Evolutionary conservation across 495 filamentous ascomycete species (phyloP).

Genomic region (Podospora bellae-mahoneyi): DNA sequence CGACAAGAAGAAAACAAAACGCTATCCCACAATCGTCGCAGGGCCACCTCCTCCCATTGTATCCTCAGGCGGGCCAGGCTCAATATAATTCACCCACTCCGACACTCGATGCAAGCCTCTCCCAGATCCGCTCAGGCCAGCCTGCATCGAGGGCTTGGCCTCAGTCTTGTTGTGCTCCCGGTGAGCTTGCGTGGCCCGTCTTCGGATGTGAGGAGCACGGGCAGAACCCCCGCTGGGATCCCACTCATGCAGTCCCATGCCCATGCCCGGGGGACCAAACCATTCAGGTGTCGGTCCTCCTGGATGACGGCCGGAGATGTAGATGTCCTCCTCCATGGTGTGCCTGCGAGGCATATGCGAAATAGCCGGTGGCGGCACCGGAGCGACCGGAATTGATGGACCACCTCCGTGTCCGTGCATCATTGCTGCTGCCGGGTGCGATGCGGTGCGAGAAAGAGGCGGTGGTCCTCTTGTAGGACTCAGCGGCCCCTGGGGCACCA

Average conservation of each 20-base stretch:
- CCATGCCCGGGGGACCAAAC: slow-evolving; percentile 16
- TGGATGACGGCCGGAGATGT: slow-evolving; percentile 23
- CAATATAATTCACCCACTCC: slow-evolving; percentile 49
- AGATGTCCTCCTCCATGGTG: slow-evolving; percentile 44
- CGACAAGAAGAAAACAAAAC: not conserved
- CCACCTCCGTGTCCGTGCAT: slow-evolving; percentile 29
- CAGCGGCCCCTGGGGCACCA: slow-evolving; percentile 25
- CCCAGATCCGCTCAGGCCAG: slow-evolving; percentile 44
- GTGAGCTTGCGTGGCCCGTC: slow-evolving; percentile 26
- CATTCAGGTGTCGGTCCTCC: slow-evolving; percentile 19
- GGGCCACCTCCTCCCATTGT: not conserved
- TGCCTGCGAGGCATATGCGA: slow-evolving; percentile 34
- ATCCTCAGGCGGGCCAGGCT: slow-evolving; percentile 34
- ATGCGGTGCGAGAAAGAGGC: slow-evolving; percentile 27
- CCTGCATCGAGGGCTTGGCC: slow-evolving; percentile 41
- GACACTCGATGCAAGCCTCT: slow-evolving; percentile 46
- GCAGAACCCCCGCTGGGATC: slow-evolving; percentile 21
- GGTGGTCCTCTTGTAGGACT: slow-evolving; percentile 24
- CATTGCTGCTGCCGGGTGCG: slow-evolving; percentile 25
- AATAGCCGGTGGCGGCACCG: slow-evolving; percentile 27
- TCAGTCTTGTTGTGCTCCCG: slow-evolving; percentile 30
- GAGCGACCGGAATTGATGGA: slow-evolving; percentile 7
- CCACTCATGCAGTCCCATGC: slow-evolving; percentile 15
- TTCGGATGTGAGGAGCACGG: slow-evolving; percentile 27
- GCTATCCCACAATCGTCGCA: slow-evolving; percentile 4